phyloP scores from a whole-genome alignment of 352 stramenopile species.

The Ochromonadaceae sp. region DNA sequence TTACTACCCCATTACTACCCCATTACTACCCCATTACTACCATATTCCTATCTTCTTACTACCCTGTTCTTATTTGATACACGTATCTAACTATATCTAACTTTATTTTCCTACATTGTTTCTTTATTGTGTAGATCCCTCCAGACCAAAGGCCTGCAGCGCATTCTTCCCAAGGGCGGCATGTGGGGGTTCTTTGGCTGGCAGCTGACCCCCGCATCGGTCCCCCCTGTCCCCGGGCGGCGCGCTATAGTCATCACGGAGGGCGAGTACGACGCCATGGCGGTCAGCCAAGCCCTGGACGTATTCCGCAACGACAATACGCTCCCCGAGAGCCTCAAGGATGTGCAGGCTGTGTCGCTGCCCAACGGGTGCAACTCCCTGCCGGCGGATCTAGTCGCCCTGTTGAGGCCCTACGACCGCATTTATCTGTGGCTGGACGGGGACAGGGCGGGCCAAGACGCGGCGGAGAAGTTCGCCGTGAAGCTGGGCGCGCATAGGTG shows the following conservation, averaged over 20 bases:
- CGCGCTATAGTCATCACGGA: constrained; percentile 89
- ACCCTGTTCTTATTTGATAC: no score
- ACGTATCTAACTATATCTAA: no score
- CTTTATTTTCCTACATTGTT: no score
- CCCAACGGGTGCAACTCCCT: constrained; percentile 92
- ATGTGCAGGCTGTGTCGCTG: constrained; percentile 72
- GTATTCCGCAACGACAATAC: background rate
- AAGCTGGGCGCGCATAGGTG: constrained; percentile 73
- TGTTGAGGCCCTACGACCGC: constrained; percentile 74
- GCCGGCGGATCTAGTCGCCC: constrained; percentile 73
- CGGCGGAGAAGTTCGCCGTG: constrained; percentile 83
- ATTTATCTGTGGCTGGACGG: constrained; percentile 99
- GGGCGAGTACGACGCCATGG: constrained; percentile 85
- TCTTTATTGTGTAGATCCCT: constrained; percentile 37
- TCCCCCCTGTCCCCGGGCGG: no score
- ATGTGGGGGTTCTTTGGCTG: constrained; percentile 97
- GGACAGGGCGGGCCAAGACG: constrained; percentile 78
- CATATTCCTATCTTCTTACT: no score
- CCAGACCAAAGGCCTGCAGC: constrained; percentile 61
- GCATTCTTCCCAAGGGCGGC: constrained; percentile 67
- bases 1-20: no score
- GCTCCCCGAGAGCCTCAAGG: constrained; percentile 37
- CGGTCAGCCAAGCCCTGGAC: constrained; percentile 73
- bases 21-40: no score
- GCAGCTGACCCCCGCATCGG: constrained; percentile 72